Base-by-base conservation (phyloP, 768 basidiomycete genomes). In the Boletus vinaceobasis region DNA sequence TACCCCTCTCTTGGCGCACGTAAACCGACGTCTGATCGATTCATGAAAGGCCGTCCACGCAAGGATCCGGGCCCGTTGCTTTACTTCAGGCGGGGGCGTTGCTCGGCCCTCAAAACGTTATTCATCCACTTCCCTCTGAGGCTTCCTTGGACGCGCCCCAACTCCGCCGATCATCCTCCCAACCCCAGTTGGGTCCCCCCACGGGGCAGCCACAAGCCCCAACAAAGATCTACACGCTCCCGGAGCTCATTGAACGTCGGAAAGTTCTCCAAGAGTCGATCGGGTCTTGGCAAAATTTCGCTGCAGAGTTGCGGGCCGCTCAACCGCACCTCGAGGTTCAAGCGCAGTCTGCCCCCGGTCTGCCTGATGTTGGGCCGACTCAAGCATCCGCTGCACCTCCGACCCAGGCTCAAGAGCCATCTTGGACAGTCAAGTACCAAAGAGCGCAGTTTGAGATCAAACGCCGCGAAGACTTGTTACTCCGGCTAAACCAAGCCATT, bases 401-500 rank as follows among this genome's bases (percentile, higher is more conserved):
- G 37, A 37, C 43, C 32, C 63, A 53, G 36, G 5, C 32, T 39
- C 64, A 57, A 35, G 64, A 61, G 11, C 40, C 63, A 42, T 55
- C 66, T 9, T 68, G 66, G 58, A 26, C 43, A 3, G 51, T 26
- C 52, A 68, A 61, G 39, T 57, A 55, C 43, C 56, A 71, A 23
- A 53, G 60, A 52, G 62, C 61, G 17, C 68, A 63, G 35, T 59
- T 68, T 50, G 68, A 70, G 55, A 70, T 68, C 39, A 70, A 63
- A 43, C 68, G 67, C 26, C 65, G 67, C 37, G 63, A 70, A 49
- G 67, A 68, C 21, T 38, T 70, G 42, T 52, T 70, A 10, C 21
- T 64, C 42, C 61, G 64, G 10, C 49, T 68, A 35, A 66, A 70
- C 35, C 68, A 64, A 35, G 68, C 67, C 10, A 70, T 68, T 38